phyloP scores from a whole-genome alignment of 495 filamentous ascomycete genomes.

The Aspergillus kassunensis region DNA sequence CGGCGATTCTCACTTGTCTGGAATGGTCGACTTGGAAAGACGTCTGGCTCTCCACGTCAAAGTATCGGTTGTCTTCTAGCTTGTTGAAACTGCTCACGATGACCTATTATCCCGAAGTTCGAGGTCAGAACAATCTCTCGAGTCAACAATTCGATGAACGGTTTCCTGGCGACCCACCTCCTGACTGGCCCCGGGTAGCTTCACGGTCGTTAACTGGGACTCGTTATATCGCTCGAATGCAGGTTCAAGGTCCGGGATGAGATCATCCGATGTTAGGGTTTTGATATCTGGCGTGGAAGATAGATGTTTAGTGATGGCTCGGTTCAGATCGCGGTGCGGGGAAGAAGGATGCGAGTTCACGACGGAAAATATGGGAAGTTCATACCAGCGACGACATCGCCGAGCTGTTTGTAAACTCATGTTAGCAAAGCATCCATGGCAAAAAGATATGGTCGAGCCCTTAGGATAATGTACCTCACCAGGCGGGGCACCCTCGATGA shows the following conservation, averaged over 20 bases:
- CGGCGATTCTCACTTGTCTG: slow-evolving; percentile 55
- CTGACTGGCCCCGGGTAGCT: slow-evolving; percentile 81
- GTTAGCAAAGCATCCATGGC: background rate
- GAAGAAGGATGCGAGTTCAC: background rate
- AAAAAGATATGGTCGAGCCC: background rate
- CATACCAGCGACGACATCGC: slow-evolving; percentile 85
- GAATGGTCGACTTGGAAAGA: slow-evolving; percentile 85
- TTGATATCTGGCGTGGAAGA: slow-evolving; percentile 70
- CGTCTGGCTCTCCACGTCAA: slow-evolving; percentile 77
- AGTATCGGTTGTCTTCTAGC: slow-evolving; percentile 76
- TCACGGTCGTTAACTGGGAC: slow-evolving; percentile 81
- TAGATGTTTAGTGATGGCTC: slow-evolving; percentile 2
- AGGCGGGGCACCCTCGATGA: slow-evolving; percentile 91
- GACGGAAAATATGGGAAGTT: background rate
- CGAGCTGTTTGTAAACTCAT: slow-evolving; percentile 52
- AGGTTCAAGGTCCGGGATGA: slow-evolving; percentile 66
- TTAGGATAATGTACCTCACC: slow-evolving; percentile 70
- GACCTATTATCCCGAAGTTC: slow-evolving; percentile 49
- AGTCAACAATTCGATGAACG: background rate
- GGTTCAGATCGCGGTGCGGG: background rate
- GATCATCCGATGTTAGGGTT: slow-evolving; percentile 65
- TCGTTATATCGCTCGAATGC: slow-evolving; percentile 96
- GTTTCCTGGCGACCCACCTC: slow-evolving; percentile 42
- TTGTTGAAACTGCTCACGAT: slow-evolving; percentile 83
- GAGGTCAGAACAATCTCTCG: background rate